Percentiles rank a stretch among this genome's conserved stretches.
Evolutionary conservation across 1,284 basidiomycete genomes (phyloP).

Genomic region (Trichosporon coremiiforme): DNA sequence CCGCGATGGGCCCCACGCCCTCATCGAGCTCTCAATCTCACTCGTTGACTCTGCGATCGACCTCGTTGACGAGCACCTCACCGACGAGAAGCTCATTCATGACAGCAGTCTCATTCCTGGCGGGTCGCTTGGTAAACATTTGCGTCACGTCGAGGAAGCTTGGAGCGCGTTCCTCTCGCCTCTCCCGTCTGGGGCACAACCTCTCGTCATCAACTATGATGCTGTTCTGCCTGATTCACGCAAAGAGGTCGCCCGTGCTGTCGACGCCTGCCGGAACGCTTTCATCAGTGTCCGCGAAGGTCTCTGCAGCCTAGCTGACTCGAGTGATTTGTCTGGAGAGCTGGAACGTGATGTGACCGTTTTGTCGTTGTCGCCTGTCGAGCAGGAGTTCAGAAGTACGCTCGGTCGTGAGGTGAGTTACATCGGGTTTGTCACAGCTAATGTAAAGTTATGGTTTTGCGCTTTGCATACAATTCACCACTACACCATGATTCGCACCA

Average conservation of each 20-base stretch:
- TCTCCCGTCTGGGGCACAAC: conserved; percentile 24
- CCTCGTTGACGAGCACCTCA: conserved; percentile 42
- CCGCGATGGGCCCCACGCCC: conserved; percentile 16
- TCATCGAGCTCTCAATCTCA: conserved; percentile 3
- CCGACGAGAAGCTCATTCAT: conserved; percentile 42
- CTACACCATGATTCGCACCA: conserved; percentile 52
- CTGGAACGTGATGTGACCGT: conserved; percentile 40
- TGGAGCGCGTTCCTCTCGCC: conserved; percentile 44
- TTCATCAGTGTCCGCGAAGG: conserved; percentile 37
- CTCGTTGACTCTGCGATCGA: conserved; percentile 44
- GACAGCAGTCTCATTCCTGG: conserved; percentile 47
- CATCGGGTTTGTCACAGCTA: neutral
- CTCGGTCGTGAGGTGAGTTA: conserved; percentile 49
- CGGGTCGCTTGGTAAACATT: conserved; percentile 51
- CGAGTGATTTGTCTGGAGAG: conserved; percentile 32
- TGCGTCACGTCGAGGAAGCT: conserved; percentile 53
- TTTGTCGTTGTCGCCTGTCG: conserved; percentile 47
- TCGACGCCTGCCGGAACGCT: conserved; percentile 37
- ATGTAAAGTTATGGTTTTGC: conserved; percentile 50
- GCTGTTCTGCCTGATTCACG: conserved; percentile 39
- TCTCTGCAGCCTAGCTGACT: conserved; percentile 35
- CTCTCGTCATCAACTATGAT: conserved; percentile 49
- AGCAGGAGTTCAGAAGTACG: conserved; percentile 45
- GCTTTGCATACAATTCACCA: conserved; percentile 53
- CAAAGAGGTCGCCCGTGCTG: conserved; percentile 34